These are phyloP conservation scores for Dendrothele bispora DNA, from an alignment of 768 basidiomycete species.

Conservation along the genomic window DNA sequence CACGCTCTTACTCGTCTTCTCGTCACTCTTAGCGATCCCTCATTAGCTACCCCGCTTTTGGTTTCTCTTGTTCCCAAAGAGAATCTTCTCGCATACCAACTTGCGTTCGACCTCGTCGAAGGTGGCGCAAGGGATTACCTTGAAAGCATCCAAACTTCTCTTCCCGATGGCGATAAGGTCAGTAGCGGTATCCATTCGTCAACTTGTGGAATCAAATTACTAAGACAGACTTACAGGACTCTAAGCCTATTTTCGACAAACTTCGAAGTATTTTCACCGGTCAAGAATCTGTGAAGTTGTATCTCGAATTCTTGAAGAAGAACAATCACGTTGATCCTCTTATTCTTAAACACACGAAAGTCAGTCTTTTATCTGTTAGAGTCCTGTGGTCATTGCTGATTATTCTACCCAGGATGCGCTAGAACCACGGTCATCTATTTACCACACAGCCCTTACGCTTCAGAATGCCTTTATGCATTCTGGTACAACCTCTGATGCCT, in stretches of 20 bases:
- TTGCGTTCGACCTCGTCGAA: conserved; percentile 94
- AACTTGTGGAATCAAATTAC: conserved; percentile 1
- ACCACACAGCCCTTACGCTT: conserved; percentile 93
- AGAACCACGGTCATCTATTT: conserved; percentile 93
- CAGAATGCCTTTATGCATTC: conserved; percentile 98
- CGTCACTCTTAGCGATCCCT: conserved; percentile 83
- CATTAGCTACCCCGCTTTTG: conserved; percentile 73
- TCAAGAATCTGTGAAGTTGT: conserved; percentile 88
- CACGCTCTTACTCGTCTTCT: conserved; percentile 85
- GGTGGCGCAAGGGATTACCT: conserved; percentile 93
- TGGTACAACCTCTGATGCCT: conserved; percentile 94
- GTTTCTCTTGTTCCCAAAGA: conserved; percentile 70
- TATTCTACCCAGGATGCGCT: conserved; percentile 67
- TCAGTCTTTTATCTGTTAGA: too few species aligned
- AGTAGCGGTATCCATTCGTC: conserved; percentile 20
- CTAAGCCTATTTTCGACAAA: conserved; percentile 67
- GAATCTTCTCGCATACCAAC: conserved; percentile 84
- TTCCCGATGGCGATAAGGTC: conserved; percentile 71
- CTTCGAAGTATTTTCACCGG: conserved; percentile 85
- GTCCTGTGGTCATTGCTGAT: background rate
- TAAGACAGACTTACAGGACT: conserved; percentile 41
- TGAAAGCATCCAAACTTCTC: conserved; percentile 64
- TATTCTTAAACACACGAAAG: conserved; percentile 92
- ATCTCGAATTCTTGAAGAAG: conserved; percentile 92
- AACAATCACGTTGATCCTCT: conserved; percentile 92